Base-by-base conservation (phyloP, 805 yeast species). In the Yamadazyma nakazawae region DNA sequence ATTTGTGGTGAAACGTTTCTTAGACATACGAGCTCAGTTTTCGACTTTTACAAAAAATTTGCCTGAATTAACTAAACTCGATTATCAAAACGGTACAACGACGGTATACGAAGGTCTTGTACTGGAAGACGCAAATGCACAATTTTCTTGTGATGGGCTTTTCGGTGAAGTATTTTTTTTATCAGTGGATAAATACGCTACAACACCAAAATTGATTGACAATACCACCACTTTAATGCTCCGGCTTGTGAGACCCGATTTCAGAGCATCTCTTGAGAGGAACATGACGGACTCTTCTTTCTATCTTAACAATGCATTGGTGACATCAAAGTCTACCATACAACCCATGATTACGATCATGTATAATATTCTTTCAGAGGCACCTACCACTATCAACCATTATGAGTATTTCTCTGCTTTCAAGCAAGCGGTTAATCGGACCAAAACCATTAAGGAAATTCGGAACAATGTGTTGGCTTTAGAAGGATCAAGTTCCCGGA, bases 351-450 rank as follows among this genome's bases (percentile, higher is more conserved):
- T 82, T 6, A 68, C 79, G 26, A 79, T 76, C 41, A 60, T 90
- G 45, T 90, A 80, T 64, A 76, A 79, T 40, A 70, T 88, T 13
- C 85, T 84, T 60, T 78, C 94, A 49, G 97, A 90, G 55, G 91
- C 96, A 0, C 85, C 87, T 19, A 72, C 82, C 2, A 67, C 74
- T 26, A 75, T 86, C 50, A 86, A 86, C 57, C 74, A 84, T 44
- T 82, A 72, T 63, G 95, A 86, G 54, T 82, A 81, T 54, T 86
- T 74, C 56, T 61, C 68, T 19, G 83, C 87, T 0, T 85, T 85
- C 64, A 78, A 72, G 56, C 78, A 73, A 47, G 66, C 80, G 0
- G 53, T 82, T 26, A 58, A 57, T 36, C 60, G 59, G 47, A 50
- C 48, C 6, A 60, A 59, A 24, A 47, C 70, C 5, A 35, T 59